Conservation (phyloP, 2,329 filamentous ascomycete genomes). For the Neobulgaria alba region DNA sequence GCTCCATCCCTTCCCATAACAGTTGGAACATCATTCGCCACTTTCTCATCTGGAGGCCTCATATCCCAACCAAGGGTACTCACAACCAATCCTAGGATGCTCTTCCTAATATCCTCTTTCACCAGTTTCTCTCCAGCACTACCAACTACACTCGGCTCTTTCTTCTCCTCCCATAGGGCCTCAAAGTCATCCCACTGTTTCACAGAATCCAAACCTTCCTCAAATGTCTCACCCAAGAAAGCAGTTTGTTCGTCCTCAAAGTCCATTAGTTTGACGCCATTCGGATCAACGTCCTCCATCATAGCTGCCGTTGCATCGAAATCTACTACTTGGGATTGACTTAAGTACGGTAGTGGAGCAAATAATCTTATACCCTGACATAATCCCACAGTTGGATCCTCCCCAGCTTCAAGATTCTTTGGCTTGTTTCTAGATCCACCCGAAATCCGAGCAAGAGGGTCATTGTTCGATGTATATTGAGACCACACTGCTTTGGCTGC, state of each 20-base stretch:
- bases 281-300: not conserved
- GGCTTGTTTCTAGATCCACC: too few relatives aligned
- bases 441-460: not conserved
- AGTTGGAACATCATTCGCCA: not conserved
- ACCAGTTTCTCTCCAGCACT: not conserved
- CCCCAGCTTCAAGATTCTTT: not conserved
- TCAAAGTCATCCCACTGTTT: not conserved
- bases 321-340: not conserved
- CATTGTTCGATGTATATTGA: not conserved
- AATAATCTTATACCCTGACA: conserved; percentile 1
- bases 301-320: conserved; percentile 4
- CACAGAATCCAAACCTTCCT: not conserved
- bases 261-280: not conserved
- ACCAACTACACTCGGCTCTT: too few relatives aligned
- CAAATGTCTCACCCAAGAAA: not conserved
- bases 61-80: not conserved
- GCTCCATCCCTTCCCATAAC: not conserved
- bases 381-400: not conserved
- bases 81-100: not conserved
- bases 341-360: not conserved
- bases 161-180: not conserved
- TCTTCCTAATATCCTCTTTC: not conserved
- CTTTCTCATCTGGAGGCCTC: not conserved
- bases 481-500: conserved; percentile 1
- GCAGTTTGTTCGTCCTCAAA: not conserved